Percentiles rank a stretch among this genome's conserved stretches.
Conservation (phyloP, 768 basidiomycete species). For the Mycena venus region DNA sequence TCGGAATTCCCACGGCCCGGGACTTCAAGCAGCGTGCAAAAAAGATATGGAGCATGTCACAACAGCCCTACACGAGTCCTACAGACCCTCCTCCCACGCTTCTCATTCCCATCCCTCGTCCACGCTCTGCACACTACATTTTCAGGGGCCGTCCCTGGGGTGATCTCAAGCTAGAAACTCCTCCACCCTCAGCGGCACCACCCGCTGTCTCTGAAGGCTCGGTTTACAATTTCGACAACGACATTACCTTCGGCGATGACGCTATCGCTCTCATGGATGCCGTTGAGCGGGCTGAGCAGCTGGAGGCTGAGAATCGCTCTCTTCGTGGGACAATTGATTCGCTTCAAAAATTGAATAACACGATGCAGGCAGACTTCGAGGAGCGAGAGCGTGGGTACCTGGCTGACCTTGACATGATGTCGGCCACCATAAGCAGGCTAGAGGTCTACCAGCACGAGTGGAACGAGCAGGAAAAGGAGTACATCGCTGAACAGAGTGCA, state of each 20-base stretch:
- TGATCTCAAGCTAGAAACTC: not conserved
- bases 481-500: no score
- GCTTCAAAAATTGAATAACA: not conserved
- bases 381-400: not conserved
- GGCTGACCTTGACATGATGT: not conserved
- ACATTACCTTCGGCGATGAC: not conserved
- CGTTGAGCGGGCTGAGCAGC: not conserved
- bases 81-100: not conserved
- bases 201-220: not conserved
- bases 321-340: not conserved
- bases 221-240: not conserved
- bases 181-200: not conserved
- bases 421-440: not conserved
- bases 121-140: not conserved
- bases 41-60: not conserved
- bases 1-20: not conserved
- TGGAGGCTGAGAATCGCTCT: not conserved
- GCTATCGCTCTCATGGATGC: no score
- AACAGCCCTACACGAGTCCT: not conserved
- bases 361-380: not conserved
- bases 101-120: not conserved
- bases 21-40: not conserved
- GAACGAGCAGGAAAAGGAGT: no score
- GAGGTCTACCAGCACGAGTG: not conserved
- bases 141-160: not conserved